These are phyloP conservation scores for Asterophora lycoperdoides DNA, from an alignment of 768 basidiomycete species.

Conservation along the genomic window DNA sequence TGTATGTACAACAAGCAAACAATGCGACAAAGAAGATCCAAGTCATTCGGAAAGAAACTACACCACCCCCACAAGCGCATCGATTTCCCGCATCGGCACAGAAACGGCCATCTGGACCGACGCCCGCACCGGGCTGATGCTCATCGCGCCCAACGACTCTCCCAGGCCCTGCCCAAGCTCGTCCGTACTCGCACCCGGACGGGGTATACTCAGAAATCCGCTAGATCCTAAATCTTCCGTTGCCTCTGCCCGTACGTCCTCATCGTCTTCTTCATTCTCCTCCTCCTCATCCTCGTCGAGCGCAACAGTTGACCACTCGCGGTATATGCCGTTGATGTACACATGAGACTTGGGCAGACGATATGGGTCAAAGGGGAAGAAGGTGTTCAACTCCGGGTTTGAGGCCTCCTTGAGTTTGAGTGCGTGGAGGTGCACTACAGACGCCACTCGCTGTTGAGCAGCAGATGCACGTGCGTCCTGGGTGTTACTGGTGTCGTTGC, in stretches of 20 bases:
- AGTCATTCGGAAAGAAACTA: neutral
- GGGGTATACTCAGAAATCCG: slow-evolving; percentile 15
- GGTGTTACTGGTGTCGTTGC: slow-evolving; percentile 19
- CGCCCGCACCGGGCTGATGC: slow-evolving; percentile 63
- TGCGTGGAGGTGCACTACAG: slow-evolving; percentile 14
- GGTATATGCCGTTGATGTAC: slow-evolving; percentile 81
- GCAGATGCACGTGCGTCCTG: neutral
- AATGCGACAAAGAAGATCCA: slow-evolving; percentile 4
- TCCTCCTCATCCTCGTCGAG: slow-evolving; percentile 70
- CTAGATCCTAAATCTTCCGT: slow-evolving; percentile 11
- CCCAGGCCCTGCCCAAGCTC: slow-evolving; percentile 62
- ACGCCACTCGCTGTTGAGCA: neutral
- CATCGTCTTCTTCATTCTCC: slow-evolving; percentile 51
- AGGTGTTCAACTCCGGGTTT: slow-evolving; percentile 78
- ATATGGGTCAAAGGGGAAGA: slow-evolving; percentile 99
- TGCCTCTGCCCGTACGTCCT: slow-evolving; percentile 29
- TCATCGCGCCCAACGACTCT: slow-evolving; percentile 74
- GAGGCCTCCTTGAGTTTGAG: slow-evolving; percentile 31
- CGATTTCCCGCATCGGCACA: slow-evolving; percentile 12
- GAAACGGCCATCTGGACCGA: slow-evolving; percentile 2
- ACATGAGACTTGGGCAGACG: slow-evolving; percentile 72
- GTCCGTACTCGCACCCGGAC: slow-evolving; percentile 25
- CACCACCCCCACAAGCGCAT: slow-evolving; percentile 15
- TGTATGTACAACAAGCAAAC: slow-evolving; percentile 2
- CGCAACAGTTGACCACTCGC: slow-evolving; percentile 86